Base-by-base conservation (phyloP, 1,139 yeast genomes). In the Yamadazyma aaseri region DNA sequence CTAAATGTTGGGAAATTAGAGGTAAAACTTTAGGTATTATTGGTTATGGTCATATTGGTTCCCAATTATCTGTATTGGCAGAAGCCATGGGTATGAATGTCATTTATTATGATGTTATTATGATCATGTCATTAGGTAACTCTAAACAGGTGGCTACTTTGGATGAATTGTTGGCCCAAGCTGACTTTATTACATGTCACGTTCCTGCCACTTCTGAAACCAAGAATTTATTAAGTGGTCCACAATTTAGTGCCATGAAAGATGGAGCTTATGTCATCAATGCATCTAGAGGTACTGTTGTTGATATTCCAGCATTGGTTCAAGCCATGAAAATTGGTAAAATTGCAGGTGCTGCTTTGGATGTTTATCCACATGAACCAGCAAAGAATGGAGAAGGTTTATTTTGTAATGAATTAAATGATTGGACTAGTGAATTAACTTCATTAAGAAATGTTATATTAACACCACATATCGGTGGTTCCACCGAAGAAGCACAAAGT, bases 81-180 rank as follows among this genome's bases (percentile, higher is more conserved):
- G 99, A 92, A 73, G 80, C 97, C 29, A 82, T 92, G 82, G 99
- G 99, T 68, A 85, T 92, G 96, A 86, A 85, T 50, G 97, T 92
- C 38, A 71, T 92, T 45, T 92, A 92, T 69, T 89, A 89, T 61
- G 99, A 92, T 63, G 84, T 86, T 29, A 62, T 78, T 38, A 89
- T 90, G 78, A 87, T 92, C 60, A 92, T 92, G 99, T 74, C 96
- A 18, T 73, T 92, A 62, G 99, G 99, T 71, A 90, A 89, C 60
- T 95, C 98, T 40, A 86, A 84, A 60, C 99, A 92, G 71, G 96
- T 90, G 39, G 67, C 79, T 22, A 75, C 95, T 21, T 73, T 92
- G 50, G 83, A 86, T 53, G 97, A 89, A 54, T 76, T 92, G 51
- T 76, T 94, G 53, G 66, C 73, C 40, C 72, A 73, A 47, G 77